phyloP scores from a whole-genome alignment of 345 rosid genomes.

The Populus pruinosa region DNA sequence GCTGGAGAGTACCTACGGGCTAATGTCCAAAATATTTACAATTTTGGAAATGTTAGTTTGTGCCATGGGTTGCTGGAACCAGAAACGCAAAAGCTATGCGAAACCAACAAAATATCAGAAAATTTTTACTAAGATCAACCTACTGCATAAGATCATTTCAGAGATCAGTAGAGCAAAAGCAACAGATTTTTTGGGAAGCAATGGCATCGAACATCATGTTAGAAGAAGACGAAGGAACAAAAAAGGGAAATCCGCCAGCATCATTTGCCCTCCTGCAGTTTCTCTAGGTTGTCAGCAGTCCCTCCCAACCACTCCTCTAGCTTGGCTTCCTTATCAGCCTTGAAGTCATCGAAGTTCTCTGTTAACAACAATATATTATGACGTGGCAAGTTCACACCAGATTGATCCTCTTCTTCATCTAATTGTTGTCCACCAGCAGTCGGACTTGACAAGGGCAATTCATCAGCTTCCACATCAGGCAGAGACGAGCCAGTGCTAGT shows the following conservation, averaged over 20 bases:
- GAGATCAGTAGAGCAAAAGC: background rate
- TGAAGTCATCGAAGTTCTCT: constrained; percentile 55
- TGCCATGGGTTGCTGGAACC: background rate
- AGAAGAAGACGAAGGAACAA: background rate
- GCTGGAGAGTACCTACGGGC: background rate
- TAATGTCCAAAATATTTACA: background rate
- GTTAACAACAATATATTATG: constrained; percentile 16
- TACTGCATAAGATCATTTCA: background rate
- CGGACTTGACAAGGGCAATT: constrained; percentile 46
- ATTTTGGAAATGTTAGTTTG: background rate
- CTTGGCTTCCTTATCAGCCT: constrained; percentile 72
- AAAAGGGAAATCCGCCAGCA: background rate
- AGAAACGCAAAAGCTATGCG: background rate
- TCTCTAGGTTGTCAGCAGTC: constrained; percentile 20
- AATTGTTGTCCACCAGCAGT: constrained; percentile 35
- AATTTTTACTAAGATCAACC: background rate
- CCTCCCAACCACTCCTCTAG: constrained; percentile 76
- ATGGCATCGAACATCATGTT: background rate
- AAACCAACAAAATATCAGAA: background rate
- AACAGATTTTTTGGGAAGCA: background rate
- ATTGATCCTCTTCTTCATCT: constrained; percentile 26
- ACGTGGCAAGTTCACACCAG: constrained; percentile 4
- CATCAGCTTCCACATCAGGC: constrained; percentile 47
- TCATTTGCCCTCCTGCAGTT: constrained; percentile 6
- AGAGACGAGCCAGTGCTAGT: constrained; percentile 41